phyloP scores from a whole-genome alignment of 257 asterid genomes.

The Coffea eugenioides region DNA sequence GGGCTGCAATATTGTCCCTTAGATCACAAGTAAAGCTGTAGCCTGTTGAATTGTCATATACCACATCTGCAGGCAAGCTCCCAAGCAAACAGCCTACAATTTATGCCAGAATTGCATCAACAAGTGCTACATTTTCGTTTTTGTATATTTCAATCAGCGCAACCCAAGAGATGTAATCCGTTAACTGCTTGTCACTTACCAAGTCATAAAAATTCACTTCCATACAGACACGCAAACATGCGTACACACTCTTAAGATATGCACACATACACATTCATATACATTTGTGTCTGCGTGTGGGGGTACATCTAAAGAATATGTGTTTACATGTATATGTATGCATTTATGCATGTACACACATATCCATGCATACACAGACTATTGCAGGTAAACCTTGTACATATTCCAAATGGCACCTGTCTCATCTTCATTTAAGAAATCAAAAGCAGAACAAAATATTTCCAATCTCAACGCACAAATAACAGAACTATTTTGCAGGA shows the following conservation, averaged over 20 bases:
- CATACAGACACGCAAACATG: no score
- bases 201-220: background rate
- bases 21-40: slow-evolving; percentile 90
- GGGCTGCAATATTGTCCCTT: slow-evolving; percentile 92
- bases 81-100: slow-evolving; percentile 81
- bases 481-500: background rate
- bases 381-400: background rate
- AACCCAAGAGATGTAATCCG: background rate
- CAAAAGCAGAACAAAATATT: background rate
- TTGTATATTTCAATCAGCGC: background rate
- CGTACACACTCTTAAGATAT: no score
- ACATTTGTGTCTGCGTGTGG: no score
- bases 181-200: background rate
- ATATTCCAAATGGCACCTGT: background rate
- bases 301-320: no score
- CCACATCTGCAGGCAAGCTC: slow-evolving; percentile 84
- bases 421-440: background rate
- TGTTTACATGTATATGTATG: no score
- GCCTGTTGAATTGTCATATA: slow-evolving; percentile 78
- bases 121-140: background rate
- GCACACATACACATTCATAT: no score
- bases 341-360: no score
- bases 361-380: background rate
- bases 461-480: background rate
- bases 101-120: background rate